These are phyloP conservation scores for Candida smagusa DNA, from an alignment of 1,139 yeast genomes.

Conservation along the genomic window DNA sequence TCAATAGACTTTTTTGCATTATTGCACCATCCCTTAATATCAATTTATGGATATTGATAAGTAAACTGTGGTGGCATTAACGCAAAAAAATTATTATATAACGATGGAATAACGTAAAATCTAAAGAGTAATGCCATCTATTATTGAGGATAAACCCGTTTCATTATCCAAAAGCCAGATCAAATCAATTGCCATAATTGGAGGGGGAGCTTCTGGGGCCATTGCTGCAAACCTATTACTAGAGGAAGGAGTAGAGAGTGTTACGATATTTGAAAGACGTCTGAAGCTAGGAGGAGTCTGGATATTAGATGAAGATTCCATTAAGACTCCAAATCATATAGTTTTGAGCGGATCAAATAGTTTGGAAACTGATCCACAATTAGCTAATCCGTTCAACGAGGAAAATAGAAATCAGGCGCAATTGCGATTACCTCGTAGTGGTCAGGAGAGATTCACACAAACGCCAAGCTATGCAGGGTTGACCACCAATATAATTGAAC, in stretches of 20 bases:
- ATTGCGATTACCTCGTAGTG: constrained; percentile 3
- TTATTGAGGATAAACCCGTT: constrained; percentile 8
- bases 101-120: background rate
- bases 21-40: too few species aligned
- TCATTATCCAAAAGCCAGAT: constrained; percentile 12
- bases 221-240: constrained; percentile 38
- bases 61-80: constrained; percentile 7
- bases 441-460: constrained; percentile 24
- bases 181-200: constrained; percentile 42
- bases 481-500: constrained; percentile 41
- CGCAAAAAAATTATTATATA: background rate
- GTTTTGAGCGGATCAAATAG: constrained; percentile 22
- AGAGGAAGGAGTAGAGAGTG: constrained; percentile 21
- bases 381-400: constrained; percentile 26
- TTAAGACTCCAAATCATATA: constrained; percentile 21
- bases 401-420: background rate
- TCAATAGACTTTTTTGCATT: too few species aligned
- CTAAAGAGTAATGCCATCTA: constrained; percentile 4
- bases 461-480: constrained; percentile 39
- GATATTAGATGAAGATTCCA: constrained; percentile 23
- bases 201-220: constrained; percentile 55
- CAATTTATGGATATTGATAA: background rate
- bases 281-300: constrained; percentile 31
- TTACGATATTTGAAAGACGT: constrained; percentile 31
- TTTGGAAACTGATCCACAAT: constrained; percentile 26